Percentiles rank a stretch among this genome's conserved stretches.
These are phyloP conservation scores for Mycogone perniciosa DNA, from an alignment of 2,329 filamentous ascomycete species.

Conservation along the genomic window DNA sequence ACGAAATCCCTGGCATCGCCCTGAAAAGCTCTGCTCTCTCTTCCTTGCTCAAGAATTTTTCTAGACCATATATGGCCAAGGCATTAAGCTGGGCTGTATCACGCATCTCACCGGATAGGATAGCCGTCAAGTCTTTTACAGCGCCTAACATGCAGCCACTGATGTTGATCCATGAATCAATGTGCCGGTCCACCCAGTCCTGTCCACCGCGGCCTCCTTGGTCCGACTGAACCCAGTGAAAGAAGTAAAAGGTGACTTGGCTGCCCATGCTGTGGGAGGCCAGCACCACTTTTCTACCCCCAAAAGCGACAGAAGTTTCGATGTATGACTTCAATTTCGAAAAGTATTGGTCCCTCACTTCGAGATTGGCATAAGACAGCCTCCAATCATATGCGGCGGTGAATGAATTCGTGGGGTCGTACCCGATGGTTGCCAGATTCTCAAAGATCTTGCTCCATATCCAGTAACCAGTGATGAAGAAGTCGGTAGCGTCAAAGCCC, in stretches of 20 bases:
- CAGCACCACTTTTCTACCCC: conserved; percentile 73
- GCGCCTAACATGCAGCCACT: conserved; percentile 97
- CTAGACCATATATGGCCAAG: conserved; percentile 92
- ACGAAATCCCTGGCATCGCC: conserved; percentile 92
- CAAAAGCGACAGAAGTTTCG: conserved; percentile 70
- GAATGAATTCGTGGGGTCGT: conserved; percentile 74
- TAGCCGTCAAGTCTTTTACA: conserved; percentile 80
- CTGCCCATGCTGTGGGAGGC: conserved; percentile 97
- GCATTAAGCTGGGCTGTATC: conserved; percentile 95
- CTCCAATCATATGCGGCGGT: conserved; percentile 84
- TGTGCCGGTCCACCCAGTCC: conserved; percentile 81
- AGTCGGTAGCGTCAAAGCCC: conserved; percentile 95
- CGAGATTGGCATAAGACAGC: conserved; percentile 81
- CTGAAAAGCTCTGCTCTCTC: conserved; percentile 92
- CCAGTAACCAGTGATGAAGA: conserved; percentile 90
- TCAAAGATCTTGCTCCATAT: conserved; percentile 99
- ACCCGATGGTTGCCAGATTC: conserved; percentile 91
- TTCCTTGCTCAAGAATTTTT: conserved; percentile 87
- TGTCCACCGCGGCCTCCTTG: conserved; percentile 74
- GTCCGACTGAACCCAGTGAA: conserved; percentile 73
- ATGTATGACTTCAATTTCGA: conserved; percentile 84
- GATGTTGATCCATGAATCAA: conserved; percentile 97
- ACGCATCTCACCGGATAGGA: conserved; percentile 95
- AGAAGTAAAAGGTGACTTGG: conserved; percentile 82
- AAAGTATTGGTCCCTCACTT: conserved; percentile 89